Conservation (phyloP, 2,329 filamentous ascomycete genomes). For the Cladosporium sp. region DNA sequence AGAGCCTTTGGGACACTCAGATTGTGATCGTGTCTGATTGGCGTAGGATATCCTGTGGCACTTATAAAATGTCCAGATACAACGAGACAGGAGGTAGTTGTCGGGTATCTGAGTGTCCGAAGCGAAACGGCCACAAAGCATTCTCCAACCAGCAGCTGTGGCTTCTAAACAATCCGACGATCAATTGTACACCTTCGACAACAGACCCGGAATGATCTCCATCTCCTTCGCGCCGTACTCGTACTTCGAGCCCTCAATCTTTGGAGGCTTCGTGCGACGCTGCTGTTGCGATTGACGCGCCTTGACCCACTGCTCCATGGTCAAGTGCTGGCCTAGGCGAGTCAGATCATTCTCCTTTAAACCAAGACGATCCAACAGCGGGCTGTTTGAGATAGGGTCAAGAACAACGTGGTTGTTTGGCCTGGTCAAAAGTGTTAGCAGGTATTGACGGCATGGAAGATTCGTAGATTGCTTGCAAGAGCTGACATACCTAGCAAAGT, state of each 20-base stretch:
- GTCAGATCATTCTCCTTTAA: slow-evolving; percentile 21
- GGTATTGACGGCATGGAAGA: background rate
- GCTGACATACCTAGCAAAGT: slow-evolving; percentile 41
- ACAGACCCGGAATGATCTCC: slow-evolving; percentile 34
- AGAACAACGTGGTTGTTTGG: slow-evolving; percentile 38
- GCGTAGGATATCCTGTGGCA: no score
- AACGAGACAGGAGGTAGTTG: no score
- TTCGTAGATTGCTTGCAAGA: slow-evolving; percentile 27
- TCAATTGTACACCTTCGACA: slow-evolving; percentile 28
- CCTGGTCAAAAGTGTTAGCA: slow-evolving; percentile 7
- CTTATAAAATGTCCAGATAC: no score
- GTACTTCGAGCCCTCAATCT: slow-evolving; percentile 34
- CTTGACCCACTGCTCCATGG: slow-evolving; percentile 44
- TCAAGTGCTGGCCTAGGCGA: slow-evolving; percentile 35
- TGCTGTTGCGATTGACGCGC: slow-evolving; percentile 32
- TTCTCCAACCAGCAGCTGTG: no score
- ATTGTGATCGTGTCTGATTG: no score
- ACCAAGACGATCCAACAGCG: slow-evolving; percentile 32
- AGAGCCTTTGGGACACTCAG: no score
- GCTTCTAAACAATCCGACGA: no score
- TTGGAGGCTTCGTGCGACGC: slow-evolving; percentile 34
- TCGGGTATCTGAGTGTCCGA: no score
- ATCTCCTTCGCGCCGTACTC: slow-evolving; percentile 28
- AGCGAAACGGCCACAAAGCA: no score
- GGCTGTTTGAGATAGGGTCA: slow-evolving; percentile 36